Base-by-base conservation (phyloP, 495 filamentous ascomycete species). In the Penicillium coffeae region DNA sequence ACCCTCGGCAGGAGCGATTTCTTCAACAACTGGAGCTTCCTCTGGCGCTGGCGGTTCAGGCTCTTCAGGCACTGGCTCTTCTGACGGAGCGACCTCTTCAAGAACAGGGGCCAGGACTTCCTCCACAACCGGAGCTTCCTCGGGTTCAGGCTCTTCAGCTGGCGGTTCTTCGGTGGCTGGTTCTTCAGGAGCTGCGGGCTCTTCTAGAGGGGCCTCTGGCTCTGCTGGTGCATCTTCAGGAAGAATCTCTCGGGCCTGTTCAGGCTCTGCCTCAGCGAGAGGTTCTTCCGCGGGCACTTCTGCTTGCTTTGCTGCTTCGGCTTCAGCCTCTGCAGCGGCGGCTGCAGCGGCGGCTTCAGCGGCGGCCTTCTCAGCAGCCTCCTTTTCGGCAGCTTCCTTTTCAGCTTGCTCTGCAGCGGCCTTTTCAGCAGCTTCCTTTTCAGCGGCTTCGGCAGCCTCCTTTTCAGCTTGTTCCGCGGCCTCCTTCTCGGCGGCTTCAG, bases 1-100 rank as follows among this genome's bases (percentile, higher is more conserved):
- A 19, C 41, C 10, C 19, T 51, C 48, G 38, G 35, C 50, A 12
- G 42, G 36, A 19, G 47, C 47, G 13, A 54, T 48, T 18, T 38
- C 59, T 21, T 51, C 48, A 6, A 40, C 18, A 20, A 15, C 13
- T 13, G 35, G 35, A 15, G 4, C 35, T 15, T 40, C 38, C 38
- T 14, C 38, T 4, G 38, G 15, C n/a, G 15, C 38, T 40, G 15
- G 39, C 21, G 21, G 39, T 16, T 25, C 39, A 27, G 39, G 38
- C 16, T 40, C 38, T 4, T n/a, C 15, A 3, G 19, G 14, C 12
- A 7, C 38, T 10, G 38, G 35, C n/a, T n/a, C n/a, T n/a, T n/a
- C n/a, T n/a, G n/a, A n/a, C n/a, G n/a, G n/a, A n/a, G n/a, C n/a
- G n/a, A n/a, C n/a, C n/a, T n/a, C n/a, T n/a, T n/a, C n/a, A n/a